Evolutionary conservation across 352 stramenopile genomes (phyloP), one percentile per base, ranked within the genome.

Genomic region (Pythium vanterpoolii): DNA sequence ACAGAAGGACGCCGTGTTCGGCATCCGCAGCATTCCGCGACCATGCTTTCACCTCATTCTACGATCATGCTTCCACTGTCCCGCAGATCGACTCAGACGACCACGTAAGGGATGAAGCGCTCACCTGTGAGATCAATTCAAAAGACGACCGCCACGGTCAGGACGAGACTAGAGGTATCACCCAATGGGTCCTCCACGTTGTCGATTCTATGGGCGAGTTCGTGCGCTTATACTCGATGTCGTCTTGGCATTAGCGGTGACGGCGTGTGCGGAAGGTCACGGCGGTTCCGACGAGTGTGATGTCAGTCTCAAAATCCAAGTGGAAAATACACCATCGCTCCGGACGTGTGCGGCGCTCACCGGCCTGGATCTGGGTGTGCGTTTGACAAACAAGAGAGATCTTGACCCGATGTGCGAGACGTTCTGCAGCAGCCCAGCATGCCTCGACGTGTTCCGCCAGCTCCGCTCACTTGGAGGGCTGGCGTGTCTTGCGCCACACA

Each of bases 341-440:
- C 48, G 24, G 21, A 10, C 33, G 3, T 56, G 48, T 18, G 34
- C 19, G 13, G 11, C 48, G 0, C 27, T 40, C 33, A 56, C 48
- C 11, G 31, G 34, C 8, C 21, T 56, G 31, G 9, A 24, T 13
- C 33, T 56, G 1, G 48, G 31, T 23, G 21, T 45, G 23, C 30
- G 27, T 19, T 30, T 50, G 4, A 50, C 33, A 23, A 56, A 45
- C 11, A 56, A 56, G 19, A 23, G 45, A 19, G 48, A 56, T 16
- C 30, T 56, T 23, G 48, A 56, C 9, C 33, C 48, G 21, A 56
- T 16, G 19, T 33, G 48, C 9, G 34, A 10, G 18, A 40, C 24
- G 21, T 56, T 56, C 21, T 56, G 48, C 33, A 21, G 33, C 23
- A 56, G 33, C 33, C 33, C 7, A 27, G 33, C 48, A 23, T 56